Evolutionary conservation across 2,329 filamentous ascomycete species (phyloP), one percentile per base, ranked within the genome.

Genomic region (Coniochaeta hoffmannii): DNA sequence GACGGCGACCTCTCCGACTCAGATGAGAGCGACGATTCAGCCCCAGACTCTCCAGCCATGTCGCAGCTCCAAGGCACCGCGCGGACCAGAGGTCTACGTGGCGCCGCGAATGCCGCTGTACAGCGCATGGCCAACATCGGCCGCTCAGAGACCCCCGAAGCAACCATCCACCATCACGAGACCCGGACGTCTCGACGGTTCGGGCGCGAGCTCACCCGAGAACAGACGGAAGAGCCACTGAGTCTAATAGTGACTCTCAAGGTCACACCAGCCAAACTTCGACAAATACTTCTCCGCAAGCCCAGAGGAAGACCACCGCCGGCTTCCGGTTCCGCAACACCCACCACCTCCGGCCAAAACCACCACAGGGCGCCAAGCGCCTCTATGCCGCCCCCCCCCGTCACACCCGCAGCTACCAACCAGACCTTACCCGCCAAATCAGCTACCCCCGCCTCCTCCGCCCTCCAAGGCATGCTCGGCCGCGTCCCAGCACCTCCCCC

Each of bases 71-170:
- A 83, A 51, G 90, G 90, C 49, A 96, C 92, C 1, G 87, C 91
- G 35, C 83, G 93, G 59, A 96, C 91, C 9, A 83, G 93, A 68
- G 88, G 88, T 51, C 91, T 97, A 82, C 86, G 93, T 56, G 91
- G 90, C 54, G 93, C 93, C 15, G 93, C 93, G 15, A 87, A 86
- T 26, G 88, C 87, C 44, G 93, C 93, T 4, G 89, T 93, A 67
- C 89, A 90, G 60, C 88, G 92, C 55, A 93, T 97, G 83, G 87
- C 87, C 34, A 87, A 89, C 60, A 68, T 90, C 52, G 85, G 86
- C 52, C 86, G 94, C 58, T 97, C 93, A 31, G 89, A 92, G 68
- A 97, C 94, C 0, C 94, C 94, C 3, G 94, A 97, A 68, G 77
- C 86, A 10, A 80, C 77, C 55, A 75, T 74, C 61, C 86, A 86